A percentile compares a stretch with the other conserved stretches of the same genome.
phyloP scores from a whole-genome alignment of 148 eudicot genomes.

The Tetragonia tetragonoides region DNA sequence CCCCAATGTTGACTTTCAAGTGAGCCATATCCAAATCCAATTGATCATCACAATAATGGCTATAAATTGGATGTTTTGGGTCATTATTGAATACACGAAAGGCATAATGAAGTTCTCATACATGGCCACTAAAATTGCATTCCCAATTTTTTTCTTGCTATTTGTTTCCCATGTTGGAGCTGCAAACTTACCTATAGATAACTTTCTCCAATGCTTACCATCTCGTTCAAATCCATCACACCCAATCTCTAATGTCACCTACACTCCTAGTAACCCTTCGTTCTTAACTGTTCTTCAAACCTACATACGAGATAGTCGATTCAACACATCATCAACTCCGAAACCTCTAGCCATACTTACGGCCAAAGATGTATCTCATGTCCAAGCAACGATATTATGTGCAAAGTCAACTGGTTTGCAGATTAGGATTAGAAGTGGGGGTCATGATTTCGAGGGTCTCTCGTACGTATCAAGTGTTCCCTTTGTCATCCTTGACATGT shows the following conservation, averaged over 20 bases:
- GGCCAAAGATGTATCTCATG: conserved; percentile 31
- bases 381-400: conserved; percentile 35
- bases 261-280: conserved; percentile 12
- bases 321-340: conserved; percentile 32
- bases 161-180: conserved; percentile 5
- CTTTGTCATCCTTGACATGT: conserved; percentile 34
- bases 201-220: conserved; percentile 25
- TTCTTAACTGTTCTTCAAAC: conserved; percentile 20
- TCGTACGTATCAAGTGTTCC: conserved; percentile 31
- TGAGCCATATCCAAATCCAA: no score
- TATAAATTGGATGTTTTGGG: no score
- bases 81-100: no score
- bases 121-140: background rate
- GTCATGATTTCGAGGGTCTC: conserved; percentile 40
- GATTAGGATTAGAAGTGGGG: conserved; percentile 36
- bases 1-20: no score
- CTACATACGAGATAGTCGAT: conserved; percentile 29
- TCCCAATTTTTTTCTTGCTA: background rate
- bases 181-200: conserved; percentile 14
- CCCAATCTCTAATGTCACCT: conserved; percentile 15
- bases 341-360: conserved; percentile 38
- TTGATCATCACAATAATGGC: no score
- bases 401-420: conserved; percentile 23
- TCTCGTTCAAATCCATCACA: background rate
- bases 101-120: conserved; percentile 7